Conservation (phyloP, 768 basidiomycete genomes). For the Agrocybe pediades region DNA sequence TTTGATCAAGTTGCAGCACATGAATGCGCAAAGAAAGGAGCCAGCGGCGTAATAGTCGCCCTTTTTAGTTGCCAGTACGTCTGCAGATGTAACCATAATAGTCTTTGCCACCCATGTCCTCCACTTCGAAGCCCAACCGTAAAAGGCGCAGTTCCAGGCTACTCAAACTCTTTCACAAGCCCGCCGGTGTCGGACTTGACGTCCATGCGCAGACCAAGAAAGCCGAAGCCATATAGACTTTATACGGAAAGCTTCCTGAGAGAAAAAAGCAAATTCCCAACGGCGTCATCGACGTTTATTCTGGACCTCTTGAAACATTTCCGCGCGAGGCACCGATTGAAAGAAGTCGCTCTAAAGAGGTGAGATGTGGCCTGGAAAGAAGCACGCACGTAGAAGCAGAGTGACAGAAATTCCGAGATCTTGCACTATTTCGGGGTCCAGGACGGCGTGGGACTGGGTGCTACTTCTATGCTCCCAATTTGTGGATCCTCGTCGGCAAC, state of each 20-base stretch:
- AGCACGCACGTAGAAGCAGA: constrained; percentile 10
- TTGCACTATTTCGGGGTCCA: constrained; percentile 13
- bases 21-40: neutral
- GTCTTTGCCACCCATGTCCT: neutral
- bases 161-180: neutral
- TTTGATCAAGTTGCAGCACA: neutral
- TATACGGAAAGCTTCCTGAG: constrained; percentile 2
- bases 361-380: constrained; percentile 18
- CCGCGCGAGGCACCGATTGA: constrained; percentile 21
- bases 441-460: constrained; percentile 13
- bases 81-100: neutral
- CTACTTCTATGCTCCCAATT: no score
- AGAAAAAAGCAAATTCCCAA: constrained; percentile 8
- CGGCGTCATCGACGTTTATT: constrained; percentile 19
- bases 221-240: neutral
- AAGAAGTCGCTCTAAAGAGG: constrained; percentile 17
- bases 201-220: neutral
- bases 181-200: neutral
- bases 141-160: neutral
- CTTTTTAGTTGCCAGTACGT: neutral
- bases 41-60: neutral
- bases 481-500: constrained; percentile 2
- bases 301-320: constrained; percentile 1
- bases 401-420: constrained; percentile 18
- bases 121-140: neutral